These are phyloP conservation scores for Linum trigynum DNA, from an alignment of 345 rosid species.

Conservation along the genomic window DNA sequence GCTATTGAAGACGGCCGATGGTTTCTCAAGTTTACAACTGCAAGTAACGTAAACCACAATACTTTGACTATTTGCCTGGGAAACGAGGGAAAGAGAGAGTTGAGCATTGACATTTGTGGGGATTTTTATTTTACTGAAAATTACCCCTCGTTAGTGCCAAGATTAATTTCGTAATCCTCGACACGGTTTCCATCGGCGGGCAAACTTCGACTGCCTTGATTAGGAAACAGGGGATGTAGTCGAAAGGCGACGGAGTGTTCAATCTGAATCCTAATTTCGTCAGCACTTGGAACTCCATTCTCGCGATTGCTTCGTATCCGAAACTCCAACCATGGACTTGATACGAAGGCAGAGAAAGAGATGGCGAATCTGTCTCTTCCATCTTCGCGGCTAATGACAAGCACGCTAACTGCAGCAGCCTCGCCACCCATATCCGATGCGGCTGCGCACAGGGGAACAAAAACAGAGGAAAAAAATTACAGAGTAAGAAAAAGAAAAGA, in stretches of 20 bases:
- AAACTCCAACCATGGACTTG: neutral
- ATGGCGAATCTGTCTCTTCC: neutral
- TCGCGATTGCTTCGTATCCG: conserved; percentile 11
- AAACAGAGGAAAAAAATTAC: neutral
- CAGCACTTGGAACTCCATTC: conserved; percentile 66
- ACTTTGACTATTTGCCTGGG: no score
- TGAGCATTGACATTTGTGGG: no score
- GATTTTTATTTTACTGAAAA: no score
- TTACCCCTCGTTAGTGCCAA: conserved; percentile 34
- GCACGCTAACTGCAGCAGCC: conserved; percentile 1
- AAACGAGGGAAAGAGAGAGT: no score
- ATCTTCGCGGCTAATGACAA: conserved; percentile 1
- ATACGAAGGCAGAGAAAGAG: neutral
- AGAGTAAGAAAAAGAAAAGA: neutral
- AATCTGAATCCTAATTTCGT: conserved; percentile 8
- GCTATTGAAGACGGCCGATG: conserved; percentile 48
- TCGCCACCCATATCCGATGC: neutral
- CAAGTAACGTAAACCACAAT: conserved; percentile 4
- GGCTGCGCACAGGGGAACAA: neutral
- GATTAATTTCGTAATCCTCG: conserved; percentile 20
- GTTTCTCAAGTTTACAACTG: conserved; percentile 36
- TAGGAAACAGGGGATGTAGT: conserved; percentile 39
- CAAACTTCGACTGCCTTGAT: conserved; percentile 22
- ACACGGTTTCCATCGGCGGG: conserved; percentile 10
- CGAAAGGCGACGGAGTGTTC: conserved; percentile 14